These are phyloP conservation scores for Colletotrichum neosansevieriae DNA, from an alignment of 2,329 filamentous ascomycete species.

Conservation along the genomic window DNA sequence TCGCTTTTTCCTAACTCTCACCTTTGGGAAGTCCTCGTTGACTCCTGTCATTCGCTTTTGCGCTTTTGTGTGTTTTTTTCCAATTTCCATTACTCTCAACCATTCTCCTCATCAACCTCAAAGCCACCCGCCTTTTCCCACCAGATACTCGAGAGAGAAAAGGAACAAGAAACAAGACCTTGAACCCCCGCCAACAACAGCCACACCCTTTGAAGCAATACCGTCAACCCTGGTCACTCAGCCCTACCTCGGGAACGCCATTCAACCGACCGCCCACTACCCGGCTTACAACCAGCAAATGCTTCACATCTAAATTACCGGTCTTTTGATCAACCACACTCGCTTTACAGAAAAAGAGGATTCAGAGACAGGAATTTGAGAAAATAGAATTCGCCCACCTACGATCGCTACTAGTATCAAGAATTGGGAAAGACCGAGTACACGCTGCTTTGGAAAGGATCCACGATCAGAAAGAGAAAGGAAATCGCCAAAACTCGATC, in stretches of 20 bases:
- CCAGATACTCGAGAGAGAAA: conserved; percentile 40
- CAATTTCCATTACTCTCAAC: conserved; percentile 46
- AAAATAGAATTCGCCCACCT: conserved; percentile 41
- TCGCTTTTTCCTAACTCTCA: conserved; percentile 60
- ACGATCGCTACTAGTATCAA: conserved; percentile 55
- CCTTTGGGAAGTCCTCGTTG: conserved; percentile 77
- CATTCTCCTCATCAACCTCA: conserved; percentile 45
- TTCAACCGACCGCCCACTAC: background rate
- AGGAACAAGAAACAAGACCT: conserved; percentile 4
- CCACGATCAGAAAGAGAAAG: conserved; percentile 39
- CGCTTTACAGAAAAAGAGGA: conserved; percentile 46
- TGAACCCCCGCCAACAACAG: conserved; percentile 1
- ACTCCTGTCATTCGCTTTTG: conserved; percentile 81
- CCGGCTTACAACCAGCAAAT: conserved; percentile 30
- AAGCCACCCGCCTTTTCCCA: conserved; percentile 39
- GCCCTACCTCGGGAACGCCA: conserved; percentile 21
- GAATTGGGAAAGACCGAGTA: conserved; percentile 32
- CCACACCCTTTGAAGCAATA: conserved; percentile 13
- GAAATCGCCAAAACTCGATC: conserved; percentile 8
- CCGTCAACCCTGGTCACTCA: conserved; percentile 27
- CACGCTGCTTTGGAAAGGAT: conserved; percentile 33
- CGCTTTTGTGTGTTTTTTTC: conserved; percentile 61
- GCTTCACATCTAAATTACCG: conserved; percentile 24
- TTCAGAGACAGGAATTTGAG: conserved; percentile 15
- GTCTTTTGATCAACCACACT: conserved; percentile 46